Evolutionary conservation across 2,329 filamentous ascomycete species (phyloP), one percentile per base, ranked within the genome.

Genomic region (Pseudomassariella vexata): DNA sequence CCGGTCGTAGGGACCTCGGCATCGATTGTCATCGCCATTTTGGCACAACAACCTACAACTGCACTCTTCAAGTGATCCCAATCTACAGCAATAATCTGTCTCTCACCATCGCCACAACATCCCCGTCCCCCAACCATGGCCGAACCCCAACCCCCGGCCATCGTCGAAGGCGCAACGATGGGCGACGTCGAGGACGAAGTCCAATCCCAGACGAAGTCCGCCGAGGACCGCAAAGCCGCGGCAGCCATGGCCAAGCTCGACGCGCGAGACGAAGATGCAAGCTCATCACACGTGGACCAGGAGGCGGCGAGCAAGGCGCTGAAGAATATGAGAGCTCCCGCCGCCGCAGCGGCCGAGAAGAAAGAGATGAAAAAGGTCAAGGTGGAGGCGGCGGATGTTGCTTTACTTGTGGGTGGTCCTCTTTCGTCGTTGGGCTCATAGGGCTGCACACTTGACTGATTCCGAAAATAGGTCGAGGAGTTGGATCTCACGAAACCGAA

Each of bases 181-280:
- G 73, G 67, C 39, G 73, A 79, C 41, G 63, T 70, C 40, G 74
- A 79, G 36, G 73, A 78, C 39, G 73, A 76, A 46, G 58, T 67
- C 44, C 57, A 60, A 30, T 40, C 44, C 20, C 58, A 63, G 35
- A 70, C 72, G 49, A 82, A 79, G 59, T 76, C 73, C 24, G 82
- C 82, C 50, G 82, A 87, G 59, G 82, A 86, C 62, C 79, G 82
- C 59, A 86, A 86, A 59, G 81, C 82, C 27, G 81, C 81, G 24
- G 79, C 79, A 6, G 84, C 83, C 19, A 74, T 88, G 38, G 82
- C 80, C 28, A 74, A 71, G 39, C 77, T 89, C 44, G 82, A 86
- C 52, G 56, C 63, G 25, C 55, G 59, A 22, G 65, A 68, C 28
- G 66, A 72, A 19, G 62, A 68, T 26, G 49, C 54, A 20, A 58